Conservation (phyloP, 148 eudicot genomes). For the Talinum fruticosum region DNA sequence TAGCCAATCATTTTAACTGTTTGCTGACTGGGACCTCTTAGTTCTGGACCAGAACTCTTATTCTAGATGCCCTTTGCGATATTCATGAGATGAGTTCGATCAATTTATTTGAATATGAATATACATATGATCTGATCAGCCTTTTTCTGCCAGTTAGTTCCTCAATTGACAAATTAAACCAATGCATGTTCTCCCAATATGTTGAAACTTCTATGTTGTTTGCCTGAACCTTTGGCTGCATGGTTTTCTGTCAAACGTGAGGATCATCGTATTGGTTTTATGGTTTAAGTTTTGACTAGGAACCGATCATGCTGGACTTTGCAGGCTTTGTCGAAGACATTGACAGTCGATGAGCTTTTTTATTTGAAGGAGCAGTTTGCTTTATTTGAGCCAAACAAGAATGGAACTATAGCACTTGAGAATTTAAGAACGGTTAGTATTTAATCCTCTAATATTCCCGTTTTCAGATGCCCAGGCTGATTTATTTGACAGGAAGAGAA, state of each 20-base stretch:
- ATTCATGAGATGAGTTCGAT: background rate
- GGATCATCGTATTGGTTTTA: background rate
- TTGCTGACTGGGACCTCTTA: background rate
- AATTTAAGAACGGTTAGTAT: constrained; percentile 37
- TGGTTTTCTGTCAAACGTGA: background rate
- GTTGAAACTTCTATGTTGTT: background rate
- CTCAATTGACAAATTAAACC: background rate
- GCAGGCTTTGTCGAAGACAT: constrained; percentile 57
- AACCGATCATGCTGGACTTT: background rate
- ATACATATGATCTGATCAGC: background rate
- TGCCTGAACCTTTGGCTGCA: background rate
- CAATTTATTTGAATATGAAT: background rate
- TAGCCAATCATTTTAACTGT: too few species aligned
- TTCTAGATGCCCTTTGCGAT: background rate
- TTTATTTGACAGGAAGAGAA: background rate
- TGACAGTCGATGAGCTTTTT: constrained; percentile 46
- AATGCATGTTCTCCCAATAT: background rate
- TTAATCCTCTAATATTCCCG: background rate
- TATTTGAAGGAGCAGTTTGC: constrained; percentile 55
- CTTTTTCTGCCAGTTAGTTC: background rate
- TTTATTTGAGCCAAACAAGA: constrained; percentile 41
- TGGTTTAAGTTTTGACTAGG: background rate
- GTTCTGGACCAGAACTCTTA: background rate
- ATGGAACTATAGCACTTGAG: constrained; percentile 40
- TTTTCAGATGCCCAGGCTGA: background rate